Evolutionary conservation across 1,284 basidiomycete genomes (phyloP).

Genomic region (Melampsora larici-populina): DNA sequence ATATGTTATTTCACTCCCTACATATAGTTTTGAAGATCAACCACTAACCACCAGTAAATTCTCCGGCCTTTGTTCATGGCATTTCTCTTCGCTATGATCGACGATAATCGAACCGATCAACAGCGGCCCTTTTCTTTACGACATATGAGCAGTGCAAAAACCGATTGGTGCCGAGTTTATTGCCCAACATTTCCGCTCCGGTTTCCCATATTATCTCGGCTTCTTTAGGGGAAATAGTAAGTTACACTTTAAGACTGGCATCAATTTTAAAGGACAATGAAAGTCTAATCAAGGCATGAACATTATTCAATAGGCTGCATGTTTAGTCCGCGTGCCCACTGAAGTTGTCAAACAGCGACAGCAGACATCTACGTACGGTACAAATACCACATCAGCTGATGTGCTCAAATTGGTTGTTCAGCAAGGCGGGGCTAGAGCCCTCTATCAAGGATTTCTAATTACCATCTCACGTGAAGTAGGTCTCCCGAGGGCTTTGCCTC

Average conservation of each 20-base stretch:
- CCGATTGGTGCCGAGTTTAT: slow-evolving; percentile 57
- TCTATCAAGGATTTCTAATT: slow-evolving; percentile 74
- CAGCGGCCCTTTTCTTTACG: slow-evolving; percentile 91
- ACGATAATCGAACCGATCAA: background rate
- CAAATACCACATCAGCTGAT: slow-evolving; percentile 58
- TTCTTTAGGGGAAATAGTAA: slow-evolving; percentile 75
- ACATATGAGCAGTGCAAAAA: slow-evolving; percentile 86
- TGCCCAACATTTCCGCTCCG: slow-evolving; percentile 60
- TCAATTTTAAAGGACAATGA: background rate
- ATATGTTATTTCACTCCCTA: background rate
- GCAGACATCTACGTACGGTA: slow-evolving; percentile 70
- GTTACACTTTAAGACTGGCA: slow-evolving; percentile 46
- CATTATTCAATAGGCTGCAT: slow-evolving; percentile 66
- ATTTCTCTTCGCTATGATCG: background rate
- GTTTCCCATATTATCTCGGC: slow-evolving; percentile 75
- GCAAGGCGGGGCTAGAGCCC: slow-evolving; percentile 65
- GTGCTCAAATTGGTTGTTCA: slow-evolving; percentile 59
- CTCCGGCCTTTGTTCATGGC: background rate
- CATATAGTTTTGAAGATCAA: background rate
- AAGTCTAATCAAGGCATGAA: background rate
- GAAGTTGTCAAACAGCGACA: slow-evolving; percentile 86
- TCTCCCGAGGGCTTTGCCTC: slow-evolving; percentile 14
- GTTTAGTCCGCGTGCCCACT: slow-evolving; percentile 86
- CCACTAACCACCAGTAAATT: background rate
- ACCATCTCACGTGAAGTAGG: slow-evolving; percentile 73